Evolutionary conservation across 805 yeast species (phyloP).

Genomic region (Candida multigemmis): DNA sequence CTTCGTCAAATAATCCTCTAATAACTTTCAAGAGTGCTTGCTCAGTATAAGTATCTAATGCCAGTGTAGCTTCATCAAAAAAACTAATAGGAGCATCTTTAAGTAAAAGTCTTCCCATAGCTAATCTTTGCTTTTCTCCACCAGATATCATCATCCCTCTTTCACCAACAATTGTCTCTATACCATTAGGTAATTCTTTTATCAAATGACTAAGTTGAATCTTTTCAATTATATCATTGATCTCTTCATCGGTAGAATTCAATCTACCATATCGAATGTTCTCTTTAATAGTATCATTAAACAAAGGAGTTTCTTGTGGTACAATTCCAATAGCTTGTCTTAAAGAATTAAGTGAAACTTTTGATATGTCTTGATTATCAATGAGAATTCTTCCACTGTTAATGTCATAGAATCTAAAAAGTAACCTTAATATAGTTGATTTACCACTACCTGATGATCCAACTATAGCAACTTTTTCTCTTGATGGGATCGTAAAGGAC

Average conservation of each 20-base stretch:
- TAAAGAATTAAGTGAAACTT: slow-evolving; percentile 66
- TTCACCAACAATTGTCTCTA: slow-evolving; percentile 86
- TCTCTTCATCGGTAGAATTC: slow-evolving; percentile 64
- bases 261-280: slow-evolving; percentile 82
- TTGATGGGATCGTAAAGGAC: slow-evolving; percentile 80
- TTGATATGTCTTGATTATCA: slow-evolving; percentile 82
- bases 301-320: slow-evolving; percentile 95
- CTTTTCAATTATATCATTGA: slow-evolving; percentile 49
- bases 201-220: slow-evolving; percentile 65
- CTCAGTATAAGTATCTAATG: slow-evolving; percentile 94
- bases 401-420: slow-evolving; percentile 87
- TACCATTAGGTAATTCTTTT: slow-evolving; percentile 71
- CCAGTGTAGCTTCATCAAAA: slow-evolving; percentile 96
- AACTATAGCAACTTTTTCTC: slow-evolving; percentile 84
- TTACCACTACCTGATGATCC: slow-evolving; percentile 97
- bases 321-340: slow-evolving; percentile 80
- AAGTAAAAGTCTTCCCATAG: slow-evolving; percentile 83
- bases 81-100: slow-evolving; percentile 85
- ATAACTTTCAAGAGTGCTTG: slow-evolving; percentile 74
- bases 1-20: slow-evolving; percentile 47
- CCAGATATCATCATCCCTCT: slow-evolving; percentile 99
- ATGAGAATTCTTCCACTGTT: slow-evolving; percentile 66
- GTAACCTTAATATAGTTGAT: slow-evolving; percentile 75
- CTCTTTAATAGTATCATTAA: slow-evolving; percentile 83
- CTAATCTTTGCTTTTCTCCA: slow-evolving; percentile 95